A percentile compares a stretch with the other conserved stretches of the same genome.
phyloP scores from a whole-genome alignment of 805 yeast genomes.

The Brettanomyces anomalus region DNA sequence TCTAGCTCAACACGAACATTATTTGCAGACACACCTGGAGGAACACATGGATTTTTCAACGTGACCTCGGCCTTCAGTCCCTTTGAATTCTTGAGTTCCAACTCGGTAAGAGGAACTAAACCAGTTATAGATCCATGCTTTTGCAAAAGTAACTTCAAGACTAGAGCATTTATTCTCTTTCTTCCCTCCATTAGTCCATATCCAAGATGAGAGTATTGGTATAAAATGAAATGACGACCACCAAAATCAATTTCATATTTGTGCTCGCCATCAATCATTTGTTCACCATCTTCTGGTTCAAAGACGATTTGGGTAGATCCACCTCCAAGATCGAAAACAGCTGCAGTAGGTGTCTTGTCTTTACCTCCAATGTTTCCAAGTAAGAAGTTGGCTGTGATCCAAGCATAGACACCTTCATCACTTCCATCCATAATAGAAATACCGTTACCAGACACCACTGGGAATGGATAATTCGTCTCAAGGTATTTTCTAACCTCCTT shows the following conservation, averaged over 20 bases:
- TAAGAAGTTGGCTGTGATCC: constrained; percentile 94
- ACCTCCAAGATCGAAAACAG: constrained; percentile 96
- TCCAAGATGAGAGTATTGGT: constrained; percentile 93
- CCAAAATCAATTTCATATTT: constrained; percentile 77
- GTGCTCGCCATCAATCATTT: constrained; percentile 76
- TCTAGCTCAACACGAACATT: constrained; percentile 52
- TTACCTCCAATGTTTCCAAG: constrained; percentile 88
- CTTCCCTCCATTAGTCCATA: constrained; percentile 95
- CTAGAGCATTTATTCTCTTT: constrained; percentile 60
- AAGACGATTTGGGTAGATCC: constrained; percentile 98
- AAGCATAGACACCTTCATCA: constrained; percentile 97
- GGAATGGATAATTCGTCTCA: constrained; percentile 79
- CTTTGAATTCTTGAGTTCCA: constrained; percentile 30
- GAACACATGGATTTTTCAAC: constrained; percentile 75
- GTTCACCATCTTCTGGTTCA: constrained; percentile 67
- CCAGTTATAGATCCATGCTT: constrained; percentile 16
- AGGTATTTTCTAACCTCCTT: constrained; percentile 68
- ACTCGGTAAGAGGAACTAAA: constrained; percentile 20
- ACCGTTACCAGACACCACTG: constrained; percentile 82
- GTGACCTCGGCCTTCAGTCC: constrained; percentile 32
- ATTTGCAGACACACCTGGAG: constrained; percentile 61
- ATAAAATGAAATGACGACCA: constrained; percentile 65
- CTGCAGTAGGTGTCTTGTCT: constrained; percentile 78
- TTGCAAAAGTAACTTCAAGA: constrained; percentile 45
- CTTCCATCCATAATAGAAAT: constrained; percentile 90